Evolutionary conservation across 169 alveolate genomes (phyloP), one percentile per base, ranked within the genome.

Genomic region (Plasmodium reichenowi): DNA sequence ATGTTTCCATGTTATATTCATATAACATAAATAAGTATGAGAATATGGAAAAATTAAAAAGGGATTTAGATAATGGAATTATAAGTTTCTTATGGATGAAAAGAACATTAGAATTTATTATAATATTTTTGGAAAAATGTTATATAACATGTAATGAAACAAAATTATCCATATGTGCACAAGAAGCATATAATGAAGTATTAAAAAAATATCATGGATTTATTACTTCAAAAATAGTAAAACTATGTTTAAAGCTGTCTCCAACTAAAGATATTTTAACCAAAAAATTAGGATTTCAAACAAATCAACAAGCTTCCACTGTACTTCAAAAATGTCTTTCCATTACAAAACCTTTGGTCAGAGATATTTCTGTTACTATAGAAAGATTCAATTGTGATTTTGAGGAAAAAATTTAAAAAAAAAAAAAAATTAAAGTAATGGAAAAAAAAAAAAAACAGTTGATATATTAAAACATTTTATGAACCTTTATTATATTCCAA

Each of bases 71-170:
- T 52, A 83, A 83, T 60, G 91, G 91, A 68, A 67, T 83, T 68
- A 66, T 83, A 29, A 60, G 56, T 56, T 83, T 83, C 64, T 26
- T 83, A 62, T 83, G 91, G 91, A 83, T 83, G 91, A 83, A 83
- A 62, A 83, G 91, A 50, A 22, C 91, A 38, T 38, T 83, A n/a
- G 91, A 83, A 45, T 83, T 83, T 56, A 83, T 83, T 56, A 64
- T 83, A n/a, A 48, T 45, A 68, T 83, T 83, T 68, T 73, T 83
- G 24, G 91, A 83, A 67, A 83, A 83, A 63, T 83, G 91, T 63
- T 83, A 83, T 68, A 54, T 83, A 29, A 83, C 91, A 52, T 68
- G 59, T 32, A 47, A 9, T 54, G 54, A 78, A 15, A 68, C 91
- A 17, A 58, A 67, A 17, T 67, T 83, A 68, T 68, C 38, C 22